phyloP scores from a whole-genome alignment of 352 stramenopile species.

The Phytophthora hibernalis region DNA sequence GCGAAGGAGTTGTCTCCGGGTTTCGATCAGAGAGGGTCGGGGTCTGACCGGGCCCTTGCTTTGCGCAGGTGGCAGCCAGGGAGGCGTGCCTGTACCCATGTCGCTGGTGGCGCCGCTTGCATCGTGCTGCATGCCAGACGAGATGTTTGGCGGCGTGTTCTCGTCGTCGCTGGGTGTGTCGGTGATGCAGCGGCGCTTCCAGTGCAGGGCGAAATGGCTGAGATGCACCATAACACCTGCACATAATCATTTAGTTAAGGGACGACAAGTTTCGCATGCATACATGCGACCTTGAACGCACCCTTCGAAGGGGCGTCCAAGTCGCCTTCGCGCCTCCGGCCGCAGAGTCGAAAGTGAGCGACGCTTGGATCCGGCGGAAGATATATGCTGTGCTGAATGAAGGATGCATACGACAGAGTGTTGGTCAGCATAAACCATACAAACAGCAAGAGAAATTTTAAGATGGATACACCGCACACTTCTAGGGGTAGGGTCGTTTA shows the following conservation, averaged over 20 bases:
- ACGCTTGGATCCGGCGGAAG: neutral
- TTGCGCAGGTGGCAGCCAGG: neutral
- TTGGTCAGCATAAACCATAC: conserved; percentile 17
- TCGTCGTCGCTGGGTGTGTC: conserved; percentile 1
- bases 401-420: neutral
- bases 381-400: conserved; percentile 1
- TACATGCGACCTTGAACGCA: neutral
- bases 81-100: neutral
- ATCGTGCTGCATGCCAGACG: neutral
- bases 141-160: neutral
- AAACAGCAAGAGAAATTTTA: conserved; percentile 2
- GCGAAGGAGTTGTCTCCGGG: too few relatives aligned
- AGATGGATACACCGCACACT: too few relatives aligned
- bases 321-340: neutral
- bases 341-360: neutral
- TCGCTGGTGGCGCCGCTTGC: neutral
- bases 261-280: neutral
- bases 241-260: neutral
- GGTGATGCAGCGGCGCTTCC: neutral
- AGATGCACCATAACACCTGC: conserved; percentile 8
- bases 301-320: too few relatives aligned
- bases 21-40: too few relatives aligned
- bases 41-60: neutral
- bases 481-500: conserved; percentile 3
- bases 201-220: neutral